Conservation (phyloP, 1,284 basidiomycete genomes). For the Rhizoctonia solani region DNA sequence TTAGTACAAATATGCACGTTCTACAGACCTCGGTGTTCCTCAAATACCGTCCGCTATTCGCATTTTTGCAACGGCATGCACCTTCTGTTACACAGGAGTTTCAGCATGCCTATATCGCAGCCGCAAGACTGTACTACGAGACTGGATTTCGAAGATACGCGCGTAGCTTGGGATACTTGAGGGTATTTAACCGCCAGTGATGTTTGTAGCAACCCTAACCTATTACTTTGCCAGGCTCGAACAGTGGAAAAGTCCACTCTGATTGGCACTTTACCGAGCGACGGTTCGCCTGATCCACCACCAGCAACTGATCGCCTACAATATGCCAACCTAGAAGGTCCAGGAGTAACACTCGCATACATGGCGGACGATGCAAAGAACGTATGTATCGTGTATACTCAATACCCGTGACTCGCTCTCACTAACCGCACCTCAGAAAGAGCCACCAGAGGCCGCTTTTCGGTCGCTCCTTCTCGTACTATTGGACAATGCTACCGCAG, state of each 20-base stretch:
- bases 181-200: slow-evolving; percentile 51
- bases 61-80: slow-evolving; percentile 84
- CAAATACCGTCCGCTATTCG: slow-evolving; percentile 82
- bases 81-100: slow-evolving; percentile 85
- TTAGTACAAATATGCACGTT: slow-evolving; percentile 92
- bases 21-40: slow-evolving; percentile 87
- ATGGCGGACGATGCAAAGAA: slow-evolving; percentile 83
- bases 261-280: slow-evolving; percentile 52
- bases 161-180: slow-evolving; percentile 76
- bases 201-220: background rate
- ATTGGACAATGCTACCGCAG: slow-evolving; percentile 89
- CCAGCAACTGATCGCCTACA: slow-evolving; percentile 60
- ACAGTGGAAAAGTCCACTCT: slow-evolving; percentile 65
- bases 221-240: slow-evolving; percentile 53
- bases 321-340: slow-evolving; percentile 75
- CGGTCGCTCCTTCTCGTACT: slow-evolving; percentile 86
- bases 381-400: slow-evolving; percentile 53
- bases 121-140: slow-evolving; percentile 91
- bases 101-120: slow-evolving; percentile 83
- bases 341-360: slow-evolving; percentile 77
- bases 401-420: background rate
- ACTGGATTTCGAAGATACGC: slow-evolving; percentile 92
- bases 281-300: slow-evolving; percentile 46
- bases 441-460: slow-evolving; percentile 78
- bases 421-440: slow-evolving; percentile 63